Base-by-base conservation (phyloP, 2,329 filamentous ascomycete species). In the Hirsutella thompsonii region DNA sequence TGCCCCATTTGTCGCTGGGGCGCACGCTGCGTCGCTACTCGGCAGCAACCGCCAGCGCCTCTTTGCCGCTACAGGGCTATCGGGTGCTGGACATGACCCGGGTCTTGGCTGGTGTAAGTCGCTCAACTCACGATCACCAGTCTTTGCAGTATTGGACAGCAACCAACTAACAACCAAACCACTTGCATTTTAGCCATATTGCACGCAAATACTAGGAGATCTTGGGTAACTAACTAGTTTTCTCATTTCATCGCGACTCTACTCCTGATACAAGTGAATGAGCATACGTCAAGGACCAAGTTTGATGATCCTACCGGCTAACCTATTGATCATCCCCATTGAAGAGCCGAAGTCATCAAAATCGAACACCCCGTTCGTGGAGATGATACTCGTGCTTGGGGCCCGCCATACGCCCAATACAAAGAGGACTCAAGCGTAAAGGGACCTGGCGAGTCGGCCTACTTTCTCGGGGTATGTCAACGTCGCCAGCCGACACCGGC, bases 341-440 rank as follows among this genome's bases (percentile, higher is more conserved):
- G 16, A 41, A 93, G 88, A 48, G 92, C 92, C 49, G 90, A 98
- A 59, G 80, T 98, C 26, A 94, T 98, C 64, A 98, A 98, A 63
- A 76, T 98, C 46, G 92, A 98, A 62, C 92, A 98, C 61, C 92
- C 92, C 4, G 78, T 78, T 5, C 75, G 86, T 43, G 92, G 86
- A 30, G 92, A 98, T 57, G 92, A 98, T 57, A 98, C 92, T 9
- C 71, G 92, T 53, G 89, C 89, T 39, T 98, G 92, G 92, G 92
- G 92, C 0, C 92, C 92, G 20, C 92, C 92, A 1, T 98, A 92
- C 59, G 92, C 92, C 8, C 68, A 76, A 39, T 93, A 94, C 58
- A 75, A 72, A 46, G 58, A 76, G 26, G 74, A 68, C 3, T 72
- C 76, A 14, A 56, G 66, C 50, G 58, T 69, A 52, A 51, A 77